These are phyloP conservation scores for Citrus glauca DNA, from an alignment of 345 rosid species.

Conservation along the genomic window DNA sequence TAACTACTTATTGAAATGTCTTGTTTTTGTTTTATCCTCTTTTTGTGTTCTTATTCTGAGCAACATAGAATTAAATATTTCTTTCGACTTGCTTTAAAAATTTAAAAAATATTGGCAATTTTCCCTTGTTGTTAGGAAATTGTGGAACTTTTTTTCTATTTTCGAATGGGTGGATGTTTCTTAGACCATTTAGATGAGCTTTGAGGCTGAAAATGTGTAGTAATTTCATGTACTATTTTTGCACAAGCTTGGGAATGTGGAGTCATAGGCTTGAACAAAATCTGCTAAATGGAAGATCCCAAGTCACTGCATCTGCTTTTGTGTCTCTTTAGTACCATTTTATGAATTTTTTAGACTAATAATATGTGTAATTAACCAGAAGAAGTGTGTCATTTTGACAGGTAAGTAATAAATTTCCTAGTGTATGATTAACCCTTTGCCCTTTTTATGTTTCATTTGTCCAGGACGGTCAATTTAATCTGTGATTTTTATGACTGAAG, in stretches of 20 bases:
- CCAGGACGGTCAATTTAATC: background rate
- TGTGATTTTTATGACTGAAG: background rate
- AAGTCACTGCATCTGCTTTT: background rate
- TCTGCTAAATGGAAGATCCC: background rate
- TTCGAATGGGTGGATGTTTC: background rate
- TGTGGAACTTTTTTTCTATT: background rate
- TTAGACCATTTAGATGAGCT: background rate
- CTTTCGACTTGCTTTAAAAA: background rate
- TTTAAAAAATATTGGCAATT: background rate
- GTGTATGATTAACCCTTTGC: background rate
- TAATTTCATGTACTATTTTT: background rate
- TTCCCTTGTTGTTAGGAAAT: too few relatives aligned
- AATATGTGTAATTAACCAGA: background rate
- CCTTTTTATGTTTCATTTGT: background rate
- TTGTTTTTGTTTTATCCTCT: too few relatives aligned
- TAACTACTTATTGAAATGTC: background rate
- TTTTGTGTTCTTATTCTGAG: background rate
- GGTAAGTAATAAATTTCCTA: background rate
- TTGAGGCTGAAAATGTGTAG: background rate
- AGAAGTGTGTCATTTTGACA: background rate
- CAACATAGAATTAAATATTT: background rate
- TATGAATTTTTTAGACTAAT: background rate
- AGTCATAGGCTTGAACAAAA: background rate
- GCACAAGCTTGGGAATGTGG: background rate
- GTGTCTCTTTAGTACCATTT: background rate